Conservation (phyloP, 768 basidiomycete genomes). For the Podaxis pistillaris region DNA sequence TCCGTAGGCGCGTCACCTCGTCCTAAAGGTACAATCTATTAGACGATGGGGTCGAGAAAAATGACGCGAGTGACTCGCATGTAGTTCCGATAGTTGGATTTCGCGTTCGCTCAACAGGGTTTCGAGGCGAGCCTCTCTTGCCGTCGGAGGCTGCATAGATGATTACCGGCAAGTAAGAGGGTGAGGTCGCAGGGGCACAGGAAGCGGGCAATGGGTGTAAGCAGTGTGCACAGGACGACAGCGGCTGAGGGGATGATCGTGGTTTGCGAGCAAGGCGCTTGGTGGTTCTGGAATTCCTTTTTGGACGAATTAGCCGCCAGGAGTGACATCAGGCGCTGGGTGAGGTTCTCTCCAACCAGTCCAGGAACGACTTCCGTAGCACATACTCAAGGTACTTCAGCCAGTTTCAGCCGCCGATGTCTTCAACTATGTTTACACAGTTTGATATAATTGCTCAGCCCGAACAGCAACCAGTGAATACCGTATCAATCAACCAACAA, state of each 20-base stretch:
- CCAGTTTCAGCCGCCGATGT: neutral
- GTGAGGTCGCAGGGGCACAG: slow-evolving; percentile 12
- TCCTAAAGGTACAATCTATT: slow-evolving; percentile 44
- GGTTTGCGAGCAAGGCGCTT: slow-evolving; percentile 13
- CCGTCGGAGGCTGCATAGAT: slow-evolving; percentile 67
- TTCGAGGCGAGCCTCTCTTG: slow-evolving; percentile 82
- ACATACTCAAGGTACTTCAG: neutral
- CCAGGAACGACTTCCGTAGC: neutral
- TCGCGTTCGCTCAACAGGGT: slow-evolving; percentile 74
- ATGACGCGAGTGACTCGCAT: slow-evolving; percentile 43
- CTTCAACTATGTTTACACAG: too few relatives aligned
- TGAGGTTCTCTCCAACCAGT: neutral
- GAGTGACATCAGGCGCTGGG: slow-evolving; percentile 6
- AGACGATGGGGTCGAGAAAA: slow-evolving; percentile 14
- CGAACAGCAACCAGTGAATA: too few relatives aligned
- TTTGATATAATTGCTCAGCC: too few relatives aligned
- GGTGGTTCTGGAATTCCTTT: slow-evolving; percentile 19
- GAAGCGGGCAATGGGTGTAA: slow-evolving; percentile 10
- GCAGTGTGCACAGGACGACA: slow-evolving; percentile 11
- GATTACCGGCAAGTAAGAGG: slow-evolving; percentile 7
- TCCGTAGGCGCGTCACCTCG: slow-evolving; percentile 69
- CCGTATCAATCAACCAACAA: too few relatives aligned
- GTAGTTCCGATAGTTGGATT: slow-evolving; percentile 66
- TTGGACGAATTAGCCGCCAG: slow-evolving; percentile 7
- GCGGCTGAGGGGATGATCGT: slow-evolving; percentile 13